phyloP scores from a whole-genome alignment of 2,329 filamentous ascomycete species.

The Chalara sp. region DNA sequence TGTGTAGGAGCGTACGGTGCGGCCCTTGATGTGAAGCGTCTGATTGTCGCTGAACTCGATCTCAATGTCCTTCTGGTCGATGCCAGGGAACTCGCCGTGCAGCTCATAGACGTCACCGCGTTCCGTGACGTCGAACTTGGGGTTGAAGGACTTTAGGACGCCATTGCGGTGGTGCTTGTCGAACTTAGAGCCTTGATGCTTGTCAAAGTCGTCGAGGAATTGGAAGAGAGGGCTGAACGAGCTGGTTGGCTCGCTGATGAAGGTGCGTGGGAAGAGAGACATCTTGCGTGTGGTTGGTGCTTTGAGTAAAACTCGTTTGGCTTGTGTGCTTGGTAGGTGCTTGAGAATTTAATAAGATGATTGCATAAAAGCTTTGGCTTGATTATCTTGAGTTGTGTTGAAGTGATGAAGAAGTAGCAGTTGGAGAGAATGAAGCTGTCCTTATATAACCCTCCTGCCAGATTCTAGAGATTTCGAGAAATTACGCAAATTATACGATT shows the following conservation, averaged over 20 bases:
- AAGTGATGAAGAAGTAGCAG: no score
- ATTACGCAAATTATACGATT: no score
- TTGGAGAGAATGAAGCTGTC: no score
- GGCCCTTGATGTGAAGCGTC: conserved; percentile 65
- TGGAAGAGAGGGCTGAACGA: conserved; percentile 57
- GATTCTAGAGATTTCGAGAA: no score
- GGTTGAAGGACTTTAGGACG: conserved; percentile 50
- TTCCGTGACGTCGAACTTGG: conserved; percentile 75
- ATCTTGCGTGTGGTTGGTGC: conserved; percentile 37
- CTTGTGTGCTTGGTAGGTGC: no score
- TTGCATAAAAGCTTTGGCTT: no score
- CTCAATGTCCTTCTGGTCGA: conserved; percentile 65
- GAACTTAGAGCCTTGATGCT: conserved; percentile 32
- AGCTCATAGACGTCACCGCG: conserved; percentile 63
- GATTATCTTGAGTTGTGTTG: no score
- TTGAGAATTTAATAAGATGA: no score
- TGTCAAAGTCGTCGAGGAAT: conserved; percentile 57
- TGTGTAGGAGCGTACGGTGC: conserved; percentile 56
- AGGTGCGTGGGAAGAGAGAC: conserved; percentile 51
- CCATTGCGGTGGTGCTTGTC: conserved; percentile 12
- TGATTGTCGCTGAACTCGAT: conserved; percentile 76
- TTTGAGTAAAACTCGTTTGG: conserved; percentile 12
- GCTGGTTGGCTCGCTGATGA: conserved; percentile 28
- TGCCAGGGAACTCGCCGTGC: conserved; percentile 71
- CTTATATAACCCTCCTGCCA: no score